Evolutionary conservation across 2,329 filamentous ascomycete genomes (phyloP).

Genomic region (Fonsecaea monophora): DNA sequence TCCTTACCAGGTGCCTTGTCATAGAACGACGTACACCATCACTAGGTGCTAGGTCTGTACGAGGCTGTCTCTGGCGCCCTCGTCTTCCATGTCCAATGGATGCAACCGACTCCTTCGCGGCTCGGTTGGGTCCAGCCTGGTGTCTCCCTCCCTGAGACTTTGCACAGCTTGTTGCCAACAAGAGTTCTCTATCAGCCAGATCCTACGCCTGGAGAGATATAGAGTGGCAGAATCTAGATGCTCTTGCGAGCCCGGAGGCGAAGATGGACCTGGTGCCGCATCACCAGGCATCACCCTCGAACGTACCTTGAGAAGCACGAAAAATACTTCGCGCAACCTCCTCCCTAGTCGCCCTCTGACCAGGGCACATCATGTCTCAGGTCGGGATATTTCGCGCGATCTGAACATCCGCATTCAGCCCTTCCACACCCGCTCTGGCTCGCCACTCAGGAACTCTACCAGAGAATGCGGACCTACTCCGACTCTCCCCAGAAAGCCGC

Average conservation of each 20-base stretch:
- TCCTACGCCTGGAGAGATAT: conserved; percentile 22
- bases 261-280: not conserved
- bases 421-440: conserved; percentile 22
- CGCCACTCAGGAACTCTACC: conserved; percentile 1
- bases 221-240: not conserved
- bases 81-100: conserved; percentile 32
- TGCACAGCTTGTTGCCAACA: conserved; percentile 25
- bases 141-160: conserved; percentile 20
- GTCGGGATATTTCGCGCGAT: not conserved
- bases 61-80: not conserved
- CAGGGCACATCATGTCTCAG: not conserved
- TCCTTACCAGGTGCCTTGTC: not conserved
- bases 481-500: conserved; percentile 20
- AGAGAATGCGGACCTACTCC: conserved; percentile 4
- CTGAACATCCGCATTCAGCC: not conserved
- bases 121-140: conserved; percentile 13
- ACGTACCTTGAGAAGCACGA: not conserved
- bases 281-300: not conserved
- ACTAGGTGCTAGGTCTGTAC: not conserved
- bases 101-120: conserved; percentile 23
- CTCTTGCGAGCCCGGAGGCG: not conserved
- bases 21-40: not conserved
- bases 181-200: conserved; percentile 29
- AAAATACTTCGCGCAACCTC: not conserved
- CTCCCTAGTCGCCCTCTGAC: not conserved